phyloP scores from a whole-genome alignment of 2,329 filamentous ascomycete species.

The Chaetoscypha palmicola region DNA sequence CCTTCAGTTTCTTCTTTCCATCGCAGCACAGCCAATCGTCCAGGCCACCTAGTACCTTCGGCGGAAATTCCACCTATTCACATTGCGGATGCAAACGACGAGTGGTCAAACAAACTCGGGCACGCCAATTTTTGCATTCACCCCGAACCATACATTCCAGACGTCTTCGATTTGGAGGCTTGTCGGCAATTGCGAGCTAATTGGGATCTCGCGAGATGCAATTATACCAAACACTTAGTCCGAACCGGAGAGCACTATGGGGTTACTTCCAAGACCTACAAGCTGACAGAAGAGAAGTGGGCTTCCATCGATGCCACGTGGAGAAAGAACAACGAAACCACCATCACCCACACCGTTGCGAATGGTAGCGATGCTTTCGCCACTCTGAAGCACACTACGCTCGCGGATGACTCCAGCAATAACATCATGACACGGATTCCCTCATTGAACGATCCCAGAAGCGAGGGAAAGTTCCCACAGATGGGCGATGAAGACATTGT shows the following conservation, averaged over 20 bases:
- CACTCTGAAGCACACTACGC: constrained; percentile 34
- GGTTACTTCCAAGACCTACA: constrained; percentile 80
- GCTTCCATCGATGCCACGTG: constrained; percentile 68
- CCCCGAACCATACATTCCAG: constrained; percentile 71
- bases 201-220: constrained; percentile 76
- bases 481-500: constrained; percentile 89
- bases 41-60: constrained; percentile 42
- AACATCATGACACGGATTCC: constrained; percentile 59
- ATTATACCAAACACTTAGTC: constrained; percentile 84
- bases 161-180: constrained; percentile 45
- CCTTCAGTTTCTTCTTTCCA: constrained; percentile 72
- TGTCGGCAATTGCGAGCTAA: constrained; percentile 64
- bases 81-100: constrained; percentile 64
- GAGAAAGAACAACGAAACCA: constrained; percentile 61
- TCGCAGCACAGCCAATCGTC: constrained; percentile 33
- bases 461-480: constrained; percentile 77
- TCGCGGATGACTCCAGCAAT: constrained; percentile 38
- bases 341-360: constrained; percentile 45
- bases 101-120: constrained; percentile 78
- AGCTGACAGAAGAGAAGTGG: constrained; percentile 85
- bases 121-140: constrained; percentile 90
- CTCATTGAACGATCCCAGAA: constrained; percentile 56
- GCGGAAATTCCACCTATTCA: constrained; percentile 57
- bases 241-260: constrained; percentile 89
- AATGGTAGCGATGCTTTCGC: constrained; percentile 37